Percentiles rank a stretch among this genome's conserved stretches.
Conservation (phyloP, 805 yeast species). For the Pichia nanzhaoensis region DNA sequence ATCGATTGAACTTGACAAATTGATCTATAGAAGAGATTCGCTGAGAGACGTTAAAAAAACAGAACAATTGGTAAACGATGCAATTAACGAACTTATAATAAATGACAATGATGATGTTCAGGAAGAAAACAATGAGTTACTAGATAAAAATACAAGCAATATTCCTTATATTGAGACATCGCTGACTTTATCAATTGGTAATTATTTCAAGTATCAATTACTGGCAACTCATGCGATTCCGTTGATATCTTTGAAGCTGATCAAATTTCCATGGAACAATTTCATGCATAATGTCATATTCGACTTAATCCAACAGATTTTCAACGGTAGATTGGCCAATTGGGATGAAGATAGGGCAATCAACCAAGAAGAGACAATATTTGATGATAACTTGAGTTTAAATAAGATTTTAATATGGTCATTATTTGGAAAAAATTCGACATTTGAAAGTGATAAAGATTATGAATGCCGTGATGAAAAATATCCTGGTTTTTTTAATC, state of each 20-base stretch:
- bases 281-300: constrained; percentile 95
- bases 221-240: constrained; percentile 63
- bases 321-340: constrained; percentile 55
- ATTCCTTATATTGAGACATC: constrained; percentile 23
- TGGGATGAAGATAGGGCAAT: constrained; percentile 33
- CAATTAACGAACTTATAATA: constrained; percentile 28
- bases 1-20: constrained; percentile 50
- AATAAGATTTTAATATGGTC: constrained; percentile 33
- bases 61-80: constrained; percentile 32
- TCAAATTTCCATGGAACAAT: constrained; percentile 91
- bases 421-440: constrained; percentile 27
- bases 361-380: constrained; percentile 29
- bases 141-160: constrained; percentile 5
- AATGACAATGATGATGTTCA: constrained; percentile 11
- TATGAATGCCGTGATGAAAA: constrained; percentile 15
- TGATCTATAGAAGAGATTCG: constrained; percentile 63
- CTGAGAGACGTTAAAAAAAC: constrained; percentile 51
- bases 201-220: constrained; percentile 70
- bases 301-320: constrained; percentile 88
- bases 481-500: constrained; percentile 29
- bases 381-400: constrained; percentile 28
- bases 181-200: constrained; percentile 53
- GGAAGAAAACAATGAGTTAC: constrained; percentile 22
- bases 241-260: constrained; percentile 58
- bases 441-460: constrained; percentile 17